These are phyloP conservation scores for Chaetomidium leptoderma DNA, from an alignment of 495 filamentous ascomycete species.

Conservation along the genomic window DNA sequence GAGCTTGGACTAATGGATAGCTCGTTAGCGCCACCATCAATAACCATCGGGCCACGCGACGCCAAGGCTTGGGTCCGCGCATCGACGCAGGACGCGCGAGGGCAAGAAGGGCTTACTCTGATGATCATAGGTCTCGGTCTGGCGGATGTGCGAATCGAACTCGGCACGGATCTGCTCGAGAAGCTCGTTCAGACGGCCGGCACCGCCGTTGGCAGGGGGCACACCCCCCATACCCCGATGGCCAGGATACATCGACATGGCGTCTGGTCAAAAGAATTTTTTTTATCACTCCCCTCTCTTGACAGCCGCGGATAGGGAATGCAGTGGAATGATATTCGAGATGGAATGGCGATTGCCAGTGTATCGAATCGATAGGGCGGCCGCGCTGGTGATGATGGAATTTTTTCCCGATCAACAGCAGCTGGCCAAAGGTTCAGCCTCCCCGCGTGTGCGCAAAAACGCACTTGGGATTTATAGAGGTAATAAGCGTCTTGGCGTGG, in stretches of 20 bases:
- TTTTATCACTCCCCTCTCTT: background rate
- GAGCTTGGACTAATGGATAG: conserved; percentile 64
- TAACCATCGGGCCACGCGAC: conserved; percentile 6
- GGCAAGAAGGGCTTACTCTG: conserved; percentile 62
- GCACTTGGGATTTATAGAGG: background rate
- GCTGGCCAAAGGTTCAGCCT: conserved; percentile 8
- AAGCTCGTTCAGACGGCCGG: conserved; percentile 73
- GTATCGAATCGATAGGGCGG: background rate
- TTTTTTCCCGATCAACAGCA: conserved; percentile 12
- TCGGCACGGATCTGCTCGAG: conserved; percentile 85
- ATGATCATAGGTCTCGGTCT: conserved; percentile 78
- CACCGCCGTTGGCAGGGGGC: conserved; percentile 47
- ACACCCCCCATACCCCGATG: conserved; percentile 76
- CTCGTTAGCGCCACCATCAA: conserved; percentile 12
- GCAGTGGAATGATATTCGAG: too few species aligned
- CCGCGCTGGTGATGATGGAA: conserved; percentile 5
- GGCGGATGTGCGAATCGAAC: conserved; percentile 75
- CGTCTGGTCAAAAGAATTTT: conserved; percentile 1
- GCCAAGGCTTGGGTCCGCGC: conserved; percentile 2
- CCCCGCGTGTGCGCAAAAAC: conserved; percentile 14
- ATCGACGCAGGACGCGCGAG: conserved; percentile 1
- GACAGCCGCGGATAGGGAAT: background rate
- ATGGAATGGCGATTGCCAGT: conserved; percentile 1
- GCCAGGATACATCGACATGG: conserved; percentile 81
- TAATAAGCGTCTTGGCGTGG: conserved; percentile 16